Conservation (phyloP, 805 yeast species). For the Cyberlindnera saturnus region DNA sequence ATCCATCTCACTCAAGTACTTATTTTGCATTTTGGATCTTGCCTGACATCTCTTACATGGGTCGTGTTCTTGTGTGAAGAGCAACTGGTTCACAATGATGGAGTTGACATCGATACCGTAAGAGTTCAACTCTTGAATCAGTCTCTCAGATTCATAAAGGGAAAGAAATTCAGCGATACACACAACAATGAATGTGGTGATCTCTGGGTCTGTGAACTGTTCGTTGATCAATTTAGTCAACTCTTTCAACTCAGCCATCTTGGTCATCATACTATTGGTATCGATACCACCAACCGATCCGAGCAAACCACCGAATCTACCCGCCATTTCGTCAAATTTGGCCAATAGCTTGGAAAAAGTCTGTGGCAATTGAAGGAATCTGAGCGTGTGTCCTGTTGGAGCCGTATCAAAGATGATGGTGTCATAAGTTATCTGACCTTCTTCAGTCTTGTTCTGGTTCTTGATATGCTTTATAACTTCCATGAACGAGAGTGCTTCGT, state of each 20-base stretch:
- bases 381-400: slow-evolving; percentile 96
- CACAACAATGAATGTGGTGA: slow-evolving; percentile 93
- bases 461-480: slow-evolving; percentile 96
- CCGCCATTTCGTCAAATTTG: slow-evolving; percentile 81
- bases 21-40: slow-evolving; percentile 93
- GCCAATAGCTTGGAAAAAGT: slow-evolving; percentile 83
- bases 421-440: slow-evolving; percentile 46
- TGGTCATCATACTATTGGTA: slow-evolving; percentile 62
- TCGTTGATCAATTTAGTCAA: slow-evolving; percentile 84
- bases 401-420: slow-evolving; percentile 98
- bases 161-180: slow-evolving; percentile 97
- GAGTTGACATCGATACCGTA: slow-evolving; percentile 96
- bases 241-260: slow-evolving; percentile 73
- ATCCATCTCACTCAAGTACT: slow-evolving; percentile 90
- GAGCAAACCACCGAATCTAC: slow-evolving; percentile 87
- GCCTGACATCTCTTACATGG: slow-evolving; percentile 89
- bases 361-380: slow-evolving; percentile 91
- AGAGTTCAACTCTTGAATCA: slow-evolving; percentile 92
- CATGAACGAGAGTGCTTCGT: slow-evolving; percentile 96
- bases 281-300: slow-evolving; percentile 52
- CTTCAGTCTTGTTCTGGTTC: slow-evolving; percentile 44
- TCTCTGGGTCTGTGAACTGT: slow-evolving; percentile 93
- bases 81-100: slow-evolving; percentile 89
- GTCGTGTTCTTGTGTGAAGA: slow-evolving; percentile 70
- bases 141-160: slow-evolving; percentile 93